A percentile compares a stretch with the other conserved stretches of the same genome.
Conservation (phyloP, 2,329 filamentous ascomycete genomes). For the Fusarium succisae region DNA sequence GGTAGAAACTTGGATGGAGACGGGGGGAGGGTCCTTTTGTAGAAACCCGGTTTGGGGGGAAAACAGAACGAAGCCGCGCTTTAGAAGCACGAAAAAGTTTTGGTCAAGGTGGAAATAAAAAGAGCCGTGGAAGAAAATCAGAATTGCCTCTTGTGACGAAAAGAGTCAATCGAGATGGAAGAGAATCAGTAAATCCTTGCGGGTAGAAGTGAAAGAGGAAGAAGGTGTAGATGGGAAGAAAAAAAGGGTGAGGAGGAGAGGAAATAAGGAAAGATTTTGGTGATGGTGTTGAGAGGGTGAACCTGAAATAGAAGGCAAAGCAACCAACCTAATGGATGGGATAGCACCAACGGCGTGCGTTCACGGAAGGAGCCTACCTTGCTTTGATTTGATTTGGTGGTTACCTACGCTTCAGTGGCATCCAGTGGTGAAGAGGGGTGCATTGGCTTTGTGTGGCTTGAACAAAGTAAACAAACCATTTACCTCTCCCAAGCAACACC, state of each 20-base stretch:
- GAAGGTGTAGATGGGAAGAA: neutral
- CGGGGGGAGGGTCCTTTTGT: conserved; percentile 33
- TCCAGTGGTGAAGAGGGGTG: conserved; percentile 7
- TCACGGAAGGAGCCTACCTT: conserved; percentile 7
- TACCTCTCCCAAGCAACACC: conserved; percentile 16
- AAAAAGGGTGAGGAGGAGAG: neutral
- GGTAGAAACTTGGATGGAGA: conserved; percentile 33
- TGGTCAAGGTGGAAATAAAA: neutral
- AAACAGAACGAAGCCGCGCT: neutral
- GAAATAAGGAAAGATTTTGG: conserved; percentile 23
- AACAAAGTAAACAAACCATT: conserved; percentile 40
- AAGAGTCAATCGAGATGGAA: conserved; percentile 2
- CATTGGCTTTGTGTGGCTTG: conserved; percentile 1
- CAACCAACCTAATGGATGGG: conserved; percentile 1
- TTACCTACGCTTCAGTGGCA: neutral
- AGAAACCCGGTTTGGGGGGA: neutral
- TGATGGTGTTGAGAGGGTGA: conserved; percentile 32
- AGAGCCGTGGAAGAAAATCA: conserved; percentile 13
- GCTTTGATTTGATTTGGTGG: neutral
- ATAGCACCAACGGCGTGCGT: conserved; percentile 19
- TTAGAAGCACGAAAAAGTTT: neutral
- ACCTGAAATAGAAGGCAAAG: conserved; percentile 16
- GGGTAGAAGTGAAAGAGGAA: conserved; percentile 9
- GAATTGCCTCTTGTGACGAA: neutral
- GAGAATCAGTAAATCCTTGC: neutral